These are phyloP conservation scores for Lactifluus piperatus DNA, from an alignment of 768 basidiomycete genomes.

Conservation along the genomic window DNA sequence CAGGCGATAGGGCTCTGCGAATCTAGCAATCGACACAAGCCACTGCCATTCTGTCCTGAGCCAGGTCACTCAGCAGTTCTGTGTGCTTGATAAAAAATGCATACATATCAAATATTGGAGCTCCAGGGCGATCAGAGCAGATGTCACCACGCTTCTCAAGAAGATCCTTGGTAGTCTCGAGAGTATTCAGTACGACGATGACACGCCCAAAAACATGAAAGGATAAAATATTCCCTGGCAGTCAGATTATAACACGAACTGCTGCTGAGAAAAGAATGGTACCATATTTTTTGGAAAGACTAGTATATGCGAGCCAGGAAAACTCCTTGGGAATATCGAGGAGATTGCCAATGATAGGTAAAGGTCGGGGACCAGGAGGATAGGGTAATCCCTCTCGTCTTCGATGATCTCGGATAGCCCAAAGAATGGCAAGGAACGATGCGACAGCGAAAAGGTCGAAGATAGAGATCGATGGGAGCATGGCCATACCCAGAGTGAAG, in stretches of 20 bases:
- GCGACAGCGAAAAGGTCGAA: neutral
- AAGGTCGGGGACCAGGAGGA: constrained; percentile 5
- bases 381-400: neutral
- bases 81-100: neutral
- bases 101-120: constrained; percentile 8
- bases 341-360: constrained; percentile 4
- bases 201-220: constrained; percentile 36
- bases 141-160: constrained; percentile 43
- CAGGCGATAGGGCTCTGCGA: neutral
- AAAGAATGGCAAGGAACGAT: neutral
- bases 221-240: neutral
- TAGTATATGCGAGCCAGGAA: neutral
- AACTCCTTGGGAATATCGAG: constrained; percentile 1
- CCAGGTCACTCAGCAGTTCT: neutral
- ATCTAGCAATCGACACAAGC: neutral
- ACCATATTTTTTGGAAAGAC: neutral
- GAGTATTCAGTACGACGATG: constrained; percentile 41
- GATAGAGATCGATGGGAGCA: neutral
- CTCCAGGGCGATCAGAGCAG: neutral
- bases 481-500: neutral
- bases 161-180: constrained; percentile 37
- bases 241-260: neutral
- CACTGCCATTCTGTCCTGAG: neutral
- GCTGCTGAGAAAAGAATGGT: neutral
- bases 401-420: neutral